phyloP scores from a whole-genome alignment of 768 basidiomycete species.

The Galerina marginata region DNA sequence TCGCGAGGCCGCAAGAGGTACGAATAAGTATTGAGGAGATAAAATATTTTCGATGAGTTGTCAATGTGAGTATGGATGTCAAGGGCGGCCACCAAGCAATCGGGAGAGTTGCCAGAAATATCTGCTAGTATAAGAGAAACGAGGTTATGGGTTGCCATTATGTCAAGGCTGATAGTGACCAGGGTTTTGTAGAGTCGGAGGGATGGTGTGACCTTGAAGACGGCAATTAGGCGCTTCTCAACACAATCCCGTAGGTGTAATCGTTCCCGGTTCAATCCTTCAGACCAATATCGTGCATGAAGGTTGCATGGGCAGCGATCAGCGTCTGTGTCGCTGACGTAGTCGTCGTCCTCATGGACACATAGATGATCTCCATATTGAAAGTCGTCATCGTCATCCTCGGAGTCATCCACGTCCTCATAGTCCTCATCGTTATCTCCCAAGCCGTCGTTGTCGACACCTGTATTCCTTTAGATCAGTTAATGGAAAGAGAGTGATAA shows the following conservation, averaged over 20 bases:
- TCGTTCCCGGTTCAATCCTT: constrained; percentile 44
- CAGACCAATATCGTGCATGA: constrained; percentile 60
- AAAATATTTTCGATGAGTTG: constrained; percentile 38
- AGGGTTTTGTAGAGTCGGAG: constrained; percentile 50
- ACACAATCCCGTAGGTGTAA: constrained; percentile 47
- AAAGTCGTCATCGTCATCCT: constrained; percentile 30
- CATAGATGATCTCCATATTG: constrained; percentile 32
- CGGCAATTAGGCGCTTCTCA: constrained; percentile 44
- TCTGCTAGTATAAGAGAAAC: constrained; percentile 40
- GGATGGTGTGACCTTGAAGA: constrained; percentile 61
- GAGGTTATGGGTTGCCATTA: constrained; percentile 35
- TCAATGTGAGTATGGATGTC: constrained; percentile 50
- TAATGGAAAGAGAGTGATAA: constrained; percentile 3
- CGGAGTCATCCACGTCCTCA: constrained; percentile 35
- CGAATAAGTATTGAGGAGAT: constrained; percentile 50
- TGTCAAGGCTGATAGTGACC: constrained; percentile 39
- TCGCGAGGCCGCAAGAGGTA: constrained; percentile 71
- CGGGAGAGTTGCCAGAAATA: constrained; percentile 53
- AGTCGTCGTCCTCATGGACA: constrained; percentile 35
- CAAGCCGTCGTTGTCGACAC: constrained; percentile 26
- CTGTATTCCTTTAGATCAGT: constrained; percentile 25
- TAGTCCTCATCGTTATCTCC: constrained; percentile 33
- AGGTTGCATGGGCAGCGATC: constrained; percentile 35
- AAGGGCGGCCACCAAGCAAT: constrained; percentile 60
- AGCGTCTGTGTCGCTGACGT: constrained; percentile 26